phyloP scores from a whole-genome alignment of 768 basidiomycete species.

The Coprinopsis sp. region DNA sequence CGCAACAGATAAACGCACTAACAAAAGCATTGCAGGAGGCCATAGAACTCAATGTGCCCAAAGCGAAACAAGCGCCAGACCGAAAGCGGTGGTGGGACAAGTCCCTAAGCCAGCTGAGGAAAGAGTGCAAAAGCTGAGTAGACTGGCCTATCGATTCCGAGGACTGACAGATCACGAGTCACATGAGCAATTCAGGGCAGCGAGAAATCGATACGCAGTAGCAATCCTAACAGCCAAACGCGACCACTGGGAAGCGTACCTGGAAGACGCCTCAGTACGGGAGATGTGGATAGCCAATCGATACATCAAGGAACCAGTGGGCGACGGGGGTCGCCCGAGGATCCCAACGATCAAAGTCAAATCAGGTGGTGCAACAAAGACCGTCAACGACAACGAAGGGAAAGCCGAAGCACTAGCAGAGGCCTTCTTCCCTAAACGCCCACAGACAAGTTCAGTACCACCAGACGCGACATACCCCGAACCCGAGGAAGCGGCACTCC shows the following conservation, averaged over 20 bases:
- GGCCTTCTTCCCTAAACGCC: conserved; percentile 26
- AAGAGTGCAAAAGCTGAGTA: conserved; percentile 14
- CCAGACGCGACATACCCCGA: conserved; percentile 19
- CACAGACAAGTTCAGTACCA: background rate
- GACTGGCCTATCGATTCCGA: conserved; percentile 4
- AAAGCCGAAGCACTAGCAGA: conserved; percentile 18
- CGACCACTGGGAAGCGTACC: conserved; percentile 23
- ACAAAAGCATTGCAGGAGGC: conserved; percentile 7
- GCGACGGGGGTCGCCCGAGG: conserved; percentile 21
- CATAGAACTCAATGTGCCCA: conserved; percentile 1
- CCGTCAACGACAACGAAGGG: conserved; percentile 17
- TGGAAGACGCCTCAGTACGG: conserved; percentile 14
- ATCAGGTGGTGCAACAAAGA: background rate
- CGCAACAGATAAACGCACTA: background rate
- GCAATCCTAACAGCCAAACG: conserved; percentile 18
- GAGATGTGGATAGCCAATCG: conserved; percentile 22
- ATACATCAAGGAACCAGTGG: conserved; percentile 14
- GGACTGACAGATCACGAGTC: conserved; percentile 16
- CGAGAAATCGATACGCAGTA: conserved; percentile 15
- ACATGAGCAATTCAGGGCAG: conserved; percentile 13
- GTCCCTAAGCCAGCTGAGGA: conserved; percentile 19
- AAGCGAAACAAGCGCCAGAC: background rate
- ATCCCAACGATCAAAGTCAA: conserved; percentile 21
- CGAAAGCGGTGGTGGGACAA: conserved; percentile 19
- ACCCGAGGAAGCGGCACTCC: conserved; percentile 14